Base-by-base conservation (phyloP, 2,329 filamentous ascomycete species). In the Penicillium sclerotiorum region DNA sequence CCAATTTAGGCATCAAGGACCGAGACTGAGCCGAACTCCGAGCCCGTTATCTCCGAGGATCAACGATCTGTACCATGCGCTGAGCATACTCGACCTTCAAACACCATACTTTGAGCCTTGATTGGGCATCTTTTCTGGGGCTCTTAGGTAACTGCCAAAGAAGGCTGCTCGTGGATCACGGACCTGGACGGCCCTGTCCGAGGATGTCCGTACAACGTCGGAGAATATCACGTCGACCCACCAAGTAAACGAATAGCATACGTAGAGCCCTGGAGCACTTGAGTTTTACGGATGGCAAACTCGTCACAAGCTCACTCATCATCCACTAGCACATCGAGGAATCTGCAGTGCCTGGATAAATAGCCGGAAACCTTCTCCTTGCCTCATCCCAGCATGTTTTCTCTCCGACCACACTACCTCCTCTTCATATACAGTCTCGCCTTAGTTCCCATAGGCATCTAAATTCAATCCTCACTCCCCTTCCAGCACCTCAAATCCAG, bases 371-470 rank as follows among this genome's bases (percentile, higher is more conserved):
- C 12, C 8, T 13, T 38, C 8, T 13, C 20, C 20, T 5, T 9
- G 8, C 21, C 13, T 28, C 42, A 20, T 8, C n/a, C 2, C 21
- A 47, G 7, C 21, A 48, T 48, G 38, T 25, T 37, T 28, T 40
- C 25, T n/a, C n/a, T 43, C 9, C 18, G 17, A 15, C 5, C 22
- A 11, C 44, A 30, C 22, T 45, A 23, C 25, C 22, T 40, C 21
- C 23, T 49, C 11, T 9, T 43, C 7, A 3, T 50, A 12, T 47
- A 18, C 17, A 18, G 13, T 15, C 41, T 48, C 23, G 20, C 44
- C 23, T 42, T 45, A 44, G 50, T 53, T 54, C 37, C 37, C 3
- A 22, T 47, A 23, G 23, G 38, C 27, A 30, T 52, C 17, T 30
- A 45, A 21, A 12, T 54, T 11, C 40, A 44, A 28, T 47, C 33